A percentile compares a stretch with the other conserved stretches of the same genome.
Evolutionary conservation across 73 alveolate species (phyloP).

Genomic region (Blepharisma japonicum): DNA sequence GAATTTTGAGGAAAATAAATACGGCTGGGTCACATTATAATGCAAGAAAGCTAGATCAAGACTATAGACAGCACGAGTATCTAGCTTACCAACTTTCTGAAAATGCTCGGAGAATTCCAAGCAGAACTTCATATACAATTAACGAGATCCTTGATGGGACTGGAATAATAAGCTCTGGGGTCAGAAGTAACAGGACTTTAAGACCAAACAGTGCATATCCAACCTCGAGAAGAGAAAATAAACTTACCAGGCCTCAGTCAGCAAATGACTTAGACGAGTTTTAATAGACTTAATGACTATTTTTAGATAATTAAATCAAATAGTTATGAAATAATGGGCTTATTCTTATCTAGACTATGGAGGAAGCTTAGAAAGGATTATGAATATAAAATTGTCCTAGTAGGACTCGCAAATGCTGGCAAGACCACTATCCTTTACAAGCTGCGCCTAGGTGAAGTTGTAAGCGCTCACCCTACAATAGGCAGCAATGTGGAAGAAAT

Average conservation of each 20-base stretch:
- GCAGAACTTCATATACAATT: neutral
- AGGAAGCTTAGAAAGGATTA: slow-evolving; percentile 51
- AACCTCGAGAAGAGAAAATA: neutral
- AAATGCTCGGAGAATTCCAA: slow-evolving; percentile 21
- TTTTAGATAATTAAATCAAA: no score
- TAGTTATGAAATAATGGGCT: slow-evolving; percentile 59
- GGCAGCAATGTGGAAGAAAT: slow-evolving; percentile 92
- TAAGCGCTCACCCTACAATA: slow-evolving; percentile 90
- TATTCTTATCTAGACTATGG: slow-evolving; percentile 57
- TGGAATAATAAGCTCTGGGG: neutral
- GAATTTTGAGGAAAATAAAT: neutral
- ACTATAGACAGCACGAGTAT: neutral
- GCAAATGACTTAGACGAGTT: no score
- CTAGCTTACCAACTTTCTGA: neutral
- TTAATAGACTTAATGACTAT: no score
- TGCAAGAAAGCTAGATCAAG: slow-evolving; percentile 2
- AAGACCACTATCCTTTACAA: slow-evolving; percentile 89
- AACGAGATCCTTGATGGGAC: neutral
- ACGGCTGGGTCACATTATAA: slow-evolving; percentile 15
- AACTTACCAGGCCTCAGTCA: neutral
- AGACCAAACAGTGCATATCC: slow-evolving; percentile 1
- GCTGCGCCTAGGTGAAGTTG: slow-evolving; percentile 69
- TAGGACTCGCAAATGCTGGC: slow-evolving; percentile 92
- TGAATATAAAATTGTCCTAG: slow-evolving; percentile 74
- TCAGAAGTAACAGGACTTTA: neutral